Evolutionary conservation across 139 green algal genomes (phyloP).

Genomic region (Asterochloris erici): DNA sequence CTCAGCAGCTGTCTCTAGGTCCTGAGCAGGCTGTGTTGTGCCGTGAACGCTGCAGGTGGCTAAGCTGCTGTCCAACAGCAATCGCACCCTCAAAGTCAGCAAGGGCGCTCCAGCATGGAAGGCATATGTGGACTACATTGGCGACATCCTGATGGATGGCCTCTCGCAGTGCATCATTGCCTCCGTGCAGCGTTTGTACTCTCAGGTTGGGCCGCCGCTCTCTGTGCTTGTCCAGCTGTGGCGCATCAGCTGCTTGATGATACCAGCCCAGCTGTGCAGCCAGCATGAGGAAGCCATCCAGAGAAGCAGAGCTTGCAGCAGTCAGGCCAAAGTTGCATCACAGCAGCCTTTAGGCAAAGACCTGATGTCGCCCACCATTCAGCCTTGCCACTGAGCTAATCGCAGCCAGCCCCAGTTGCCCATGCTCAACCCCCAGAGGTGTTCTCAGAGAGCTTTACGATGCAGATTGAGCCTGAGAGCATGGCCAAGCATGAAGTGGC

Average conservation of each 20-base stretch:
- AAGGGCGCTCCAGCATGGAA: conserved; percentile 70
- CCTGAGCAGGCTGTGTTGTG: not conserved
- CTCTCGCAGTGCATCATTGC: conserved; percentile 65
- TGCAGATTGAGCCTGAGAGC: conserved; percentile 67
- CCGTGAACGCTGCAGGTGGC: conserved; percentile 42
- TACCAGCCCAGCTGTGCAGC: not conserved
- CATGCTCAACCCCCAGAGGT: too few species aligned
- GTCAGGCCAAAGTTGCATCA: too few species aligned
- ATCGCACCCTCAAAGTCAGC: conserved; percentile 72
- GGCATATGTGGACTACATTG: conserved; percentile 80
- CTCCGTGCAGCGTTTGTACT: conserved; percentile 40
- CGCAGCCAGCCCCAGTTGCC: too few species aligned
- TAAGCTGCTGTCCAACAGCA: conserved; percentile 75
- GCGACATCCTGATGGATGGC: conserved; percentile 78
- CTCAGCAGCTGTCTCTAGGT: conserved; percentile 23
- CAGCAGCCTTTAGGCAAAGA: too few species aligned
- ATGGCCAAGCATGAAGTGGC: conserved; percentile 55
- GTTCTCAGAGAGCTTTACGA: too few species aligned
- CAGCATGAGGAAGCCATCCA: too few species aligned
- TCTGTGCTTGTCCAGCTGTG: not conserved
- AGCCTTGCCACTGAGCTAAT: too few species aligned
- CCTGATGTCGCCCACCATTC: too few species aligned
- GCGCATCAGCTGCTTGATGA: not conserved
- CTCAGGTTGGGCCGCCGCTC: conserved; percentile 16
- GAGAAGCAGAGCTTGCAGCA: too few species aligned